Conservation (phyloP, 208 protist genomes). For the Herpetomonas tarakana region DNA sequence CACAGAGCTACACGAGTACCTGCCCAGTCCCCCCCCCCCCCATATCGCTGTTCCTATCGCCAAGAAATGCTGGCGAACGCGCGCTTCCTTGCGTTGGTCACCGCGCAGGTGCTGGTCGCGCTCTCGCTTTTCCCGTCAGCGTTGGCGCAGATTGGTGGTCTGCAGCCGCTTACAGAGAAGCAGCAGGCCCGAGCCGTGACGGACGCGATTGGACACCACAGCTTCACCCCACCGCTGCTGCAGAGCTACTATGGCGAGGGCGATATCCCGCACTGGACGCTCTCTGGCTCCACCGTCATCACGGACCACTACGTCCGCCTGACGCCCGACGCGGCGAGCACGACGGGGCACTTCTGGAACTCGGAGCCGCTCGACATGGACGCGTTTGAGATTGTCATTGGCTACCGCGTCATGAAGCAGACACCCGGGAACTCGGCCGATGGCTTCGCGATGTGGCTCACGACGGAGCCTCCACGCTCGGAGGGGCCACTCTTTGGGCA, state of each 20-base stretch:
- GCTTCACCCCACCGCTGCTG: slow-evolving; percentile 70
- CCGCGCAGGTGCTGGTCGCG: too few relatives aligned
- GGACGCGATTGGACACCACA: slow-evolving; percentile 65
- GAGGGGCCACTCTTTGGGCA: slow-evolving; percentile 69
- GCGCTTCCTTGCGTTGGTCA: too few relatives aligned
- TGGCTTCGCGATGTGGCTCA: slow-evolving; percentile 82
- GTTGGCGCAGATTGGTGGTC: too few relatives aligned
- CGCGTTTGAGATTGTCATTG: slow-evolving; percentile 79
- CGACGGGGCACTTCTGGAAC: slow-evolving; percentile 78
- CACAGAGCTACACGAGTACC: too few relatives aligned
- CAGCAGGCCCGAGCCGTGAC: slow-evolving; percentile 46
- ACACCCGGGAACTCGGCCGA: slow-evolving; percentile 44
- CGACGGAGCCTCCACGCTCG: slow-evolving; percentile 15
- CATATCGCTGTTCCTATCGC: too few relatives aligned
- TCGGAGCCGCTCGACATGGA: slow-evolving; percentile 65
- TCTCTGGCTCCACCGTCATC: slow-evolving; percentile 70
- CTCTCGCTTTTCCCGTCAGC: too few relatives aligned
- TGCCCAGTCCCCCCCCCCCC: too few relatives aligned
- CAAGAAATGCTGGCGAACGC: too few relatives aligned
- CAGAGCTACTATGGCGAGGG: slow-evolving; percentile 69
- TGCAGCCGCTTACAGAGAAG: slow-evolving; percentile 22
- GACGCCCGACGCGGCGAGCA: slow-evolving; percentile 44
- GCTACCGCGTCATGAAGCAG: slow-evolving; percentile 56
- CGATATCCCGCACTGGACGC: slow-evolving; percentile 74
- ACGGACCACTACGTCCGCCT: slow-evolving; percentile 85